Evolutionary conservation across 2,329 filamentous ascomycete species (phyloP).

Genomic region (Orbilia blumenaviensis): DNA sequence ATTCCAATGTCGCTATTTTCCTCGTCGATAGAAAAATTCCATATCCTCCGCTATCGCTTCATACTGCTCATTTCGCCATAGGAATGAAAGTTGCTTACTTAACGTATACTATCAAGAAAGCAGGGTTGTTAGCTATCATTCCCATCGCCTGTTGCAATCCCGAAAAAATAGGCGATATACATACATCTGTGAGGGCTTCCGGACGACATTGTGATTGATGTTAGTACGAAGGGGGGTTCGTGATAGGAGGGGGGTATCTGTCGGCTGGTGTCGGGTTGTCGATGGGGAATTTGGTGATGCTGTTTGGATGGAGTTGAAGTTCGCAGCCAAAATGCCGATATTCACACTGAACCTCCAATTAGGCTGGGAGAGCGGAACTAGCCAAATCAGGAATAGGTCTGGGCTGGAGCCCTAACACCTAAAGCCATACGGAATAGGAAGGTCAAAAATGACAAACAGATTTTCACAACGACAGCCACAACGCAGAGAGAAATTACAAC

Average conservation of each 20-base stretch:
- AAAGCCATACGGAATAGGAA: slow-evolving; percentile 1
- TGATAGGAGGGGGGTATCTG: slow-evolving; percentile 26
- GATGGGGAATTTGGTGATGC: slow-evolving; percentile 47
- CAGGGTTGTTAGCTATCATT: slow-evolving; percentile 54
- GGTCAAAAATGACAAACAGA: slow-evolving; percentile 21
- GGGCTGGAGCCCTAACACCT: slow-evolving; percentile 52
- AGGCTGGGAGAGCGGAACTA: slow-evolving; percentile 13
- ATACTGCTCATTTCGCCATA: slow-evolving; percentile 27
- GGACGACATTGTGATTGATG: slow-evolving; percentile 81
- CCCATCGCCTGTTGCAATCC: not conserved
- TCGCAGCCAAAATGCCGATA: slow-evolving; percentile 52
- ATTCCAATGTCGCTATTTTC: not conserved
- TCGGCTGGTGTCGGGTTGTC: slow-evolving; percentile 49
- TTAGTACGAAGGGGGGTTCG: slow-evolving; percentile 44
- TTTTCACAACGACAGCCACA: slow-evolving; percentile 18
- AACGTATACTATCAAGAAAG: slow-evolving; percentile 75
- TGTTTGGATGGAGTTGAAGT: slow-evolving; percentile 47
- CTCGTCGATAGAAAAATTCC: slow-evolving; percentile 11
- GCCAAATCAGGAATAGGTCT: slow-evolving; percentile 33
- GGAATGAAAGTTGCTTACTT: slow-evolving; percentile 72
- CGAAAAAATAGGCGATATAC: slow-evolving; percentile 62
- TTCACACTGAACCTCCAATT: slow-evolving; percentile 51
- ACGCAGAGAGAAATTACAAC: slow-evolving; percentile 29
- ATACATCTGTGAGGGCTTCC: slow-evolving; percentile 89
- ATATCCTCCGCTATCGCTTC: slow-evolving; percentile 30